Base-by-base conservation (phyloP, 1,284 basidiomycete species). In the Cutaneotrichosporon sp. region DNA sequence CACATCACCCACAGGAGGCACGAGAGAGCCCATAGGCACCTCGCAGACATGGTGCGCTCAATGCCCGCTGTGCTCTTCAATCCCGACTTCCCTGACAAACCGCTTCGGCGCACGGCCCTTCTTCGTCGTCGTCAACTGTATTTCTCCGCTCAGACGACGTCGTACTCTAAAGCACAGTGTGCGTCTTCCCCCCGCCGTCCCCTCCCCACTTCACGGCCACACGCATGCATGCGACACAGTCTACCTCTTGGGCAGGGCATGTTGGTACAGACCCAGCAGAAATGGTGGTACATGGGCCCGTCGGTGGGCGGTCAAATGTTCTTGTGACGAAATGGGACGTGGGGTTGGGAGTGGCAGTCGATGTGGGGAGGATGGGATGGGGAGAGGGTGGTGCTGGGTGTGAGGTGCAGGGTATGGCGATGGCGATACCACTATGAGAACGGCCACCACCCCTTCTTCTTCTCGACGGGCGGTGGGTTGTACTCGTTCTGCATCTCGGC, bases 401-500 rank as follows among this genome's bases (percentile, higher is more conserved):
- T 41, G 43, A 36, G n/a, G 26, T n/a, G 43, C 33, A 43, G 35
- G 18, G 17, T n/a, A n/a, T 35, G 41, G 40, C 33, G 50, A n/a
- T n/a, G n/a, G n/a, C n/a, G n/a, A n/a, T n/a, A n/a, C n/a, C n/a
- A 34, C 13, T 38, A 40, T 21, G 20, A 39, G 15, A n/a, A 57
- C 8, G 58, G 58, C 58, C 58, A 74, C 72, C 72, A 74, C 46
- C 63, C 54, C 45, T 63, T 52, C 67, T 72, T 72, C 64, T 71
- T 69, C 65, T 67, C 67, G 62, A 69, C 69, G 8, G 68, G 68
- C 10, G 64, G 63, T 9, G 74, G 74, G 53, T 76, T 75, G 67
- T 73, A 76, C 49, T 67, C 64, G 60, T 61, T 64, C 55, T 74
- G 70, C 74, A 96, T 92, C 75, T 96, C 88, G 38, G 78, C 83